Evolutionary conservation across 768 basidiomycete species (phyloP).

Genomic region (Russula virescens): DNA sequence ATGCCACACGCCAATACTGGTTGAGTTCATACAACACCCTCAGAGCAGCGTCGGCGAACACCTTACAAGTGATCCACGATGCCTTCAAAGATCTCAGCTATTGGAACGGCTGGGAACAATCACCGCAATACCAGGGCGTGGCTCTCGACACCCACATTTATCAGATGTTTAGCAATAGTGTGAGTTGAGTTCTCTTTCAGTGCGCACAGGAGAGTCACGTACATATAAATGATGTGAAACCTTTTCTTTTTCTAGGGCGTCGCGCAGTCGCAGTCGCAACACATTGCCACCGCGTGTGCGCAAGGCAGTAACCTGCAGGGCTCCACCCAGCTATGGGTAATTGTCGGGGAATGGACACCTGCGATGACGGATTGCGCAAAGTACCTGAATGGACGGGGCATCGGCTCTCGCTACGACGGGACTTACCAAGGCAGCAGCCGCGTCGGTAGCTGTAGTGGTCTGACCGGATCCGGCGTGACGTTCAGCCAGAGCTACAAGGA

Average conservation of each 20-base stretch:
- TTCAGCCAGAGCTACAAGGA: constrained; percentile 78
- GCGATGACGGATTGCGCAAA: constrained; percentile 72
- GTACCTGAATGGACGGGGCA: constrained; percentile 79
- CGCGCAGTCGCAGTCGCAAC: constrained; percentile 44
- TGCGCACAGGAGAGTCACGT: background rate
- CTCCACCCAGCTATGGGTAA: constrained; percentile 63
- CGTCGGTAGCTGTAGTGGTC: constrained; percentile 68
- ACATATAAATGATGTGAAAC: background rate
- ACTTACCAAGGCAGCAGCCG: constrained; percentile 50
- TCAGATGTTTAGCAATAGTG: constrained; percentile 60
- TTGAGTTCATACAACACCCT: constrained; percentile 67
- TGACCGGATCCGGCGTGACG: constrained; percentile 64
- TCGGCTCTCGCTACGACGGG: constrained; percentile 58
- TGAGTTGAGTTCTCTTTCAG: constrained; percentile 26
- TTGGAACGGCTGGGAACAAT: constrained; percentile 58
- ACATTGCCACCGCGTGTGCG: constrained; percentile 57
- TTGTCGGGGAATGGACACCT: constrained; percentile 87
- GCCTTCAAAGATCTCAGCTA: constrained; percentile 70
- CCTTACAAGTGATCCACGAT: constrained; percentile 68
- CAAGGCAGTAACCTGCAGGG: constrained; percentile 39
- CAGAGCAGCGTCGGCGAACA: constrained; percentile 51
- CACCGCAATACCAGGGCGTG: constrained; percentile 55
- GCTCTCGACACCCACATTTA: constrained; percentile 78
- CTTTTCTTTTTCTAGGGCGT: constrained; percentile 36
- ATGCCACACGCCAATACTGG: constrained; percentile 55